These are phyloP conservation scores for Claviceps arundinis DNA, from an alignment of 2,329 filamentous ascomycete species.

Conservation along the genomic window DNA sequence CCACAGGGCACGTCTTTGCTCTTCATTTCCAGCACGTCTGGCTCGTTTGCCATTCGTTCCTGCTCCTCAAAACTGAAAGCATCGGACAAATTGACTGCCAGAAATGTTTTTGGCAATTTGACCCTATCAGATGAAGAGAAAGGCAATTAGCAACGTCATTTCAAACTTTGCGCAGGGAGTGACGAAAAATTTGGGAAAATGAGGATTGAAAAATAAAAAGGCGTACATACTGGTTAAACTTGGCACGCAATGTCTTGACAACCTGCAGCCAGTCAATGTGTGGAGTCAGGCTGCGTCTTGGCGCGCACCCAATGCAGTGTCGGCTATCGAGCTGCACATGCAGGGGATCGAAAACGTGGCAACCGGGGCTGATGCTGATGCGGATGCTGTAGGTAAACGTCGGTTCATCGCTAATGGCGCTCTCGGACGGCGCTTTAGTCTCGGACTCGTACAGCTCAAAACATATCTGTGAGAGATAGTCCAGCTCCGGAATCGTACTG, in stretches of 20 bases:
- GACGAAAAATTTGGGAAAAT: neutral
- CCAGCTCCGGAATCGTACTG: conserved; percentile 88
- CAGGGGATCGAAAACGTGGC: conserved; percentile 89
- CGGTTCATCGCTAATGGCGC: conserved; percentile 38
- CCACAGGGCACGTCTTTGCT: conserved; percentile 16
- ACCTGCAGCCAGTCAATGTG: conserved; percentile 95
- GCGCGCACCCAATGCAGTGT: conserved; percentile 89
- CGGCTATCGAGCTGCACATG: conserved; percentile 94
- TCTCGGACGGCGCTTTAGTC: conserved; percentile 42
- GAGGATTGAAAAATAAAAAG: neutral
- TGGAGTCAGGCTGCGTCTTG: conserved; percentile 75
- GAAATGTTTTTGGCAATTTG: conserved; percentile 52
- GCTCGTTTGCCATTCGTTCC: conserved; percentile 36
- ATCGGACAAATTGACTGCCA: conserved; percentile 51
- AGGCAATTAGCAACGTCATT: neutral
- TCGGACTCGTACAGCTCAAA: conserved; percentile 97
- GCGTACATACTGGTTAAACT: conserved; percentile 72
- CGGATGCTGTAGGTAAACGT: conserved; percentile 90
- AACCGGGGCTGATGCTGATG: conserved; percentile 89
- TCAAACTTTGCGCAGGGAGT: neutral
- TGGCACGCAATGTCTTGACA: conserved; percentile 87
- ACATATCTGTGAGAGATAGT: conserved; percentile 94
- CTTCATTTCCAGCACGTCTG: conserved; percentile 36
- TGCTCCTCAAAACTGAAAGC: conserved; percentile 46
- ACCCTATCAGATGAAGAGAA: conserved; percentile 28